Percentiles rank a stretch among this genome's conserved stretches.
phyloP scores from a whole-genome alignment of 257 asterid genomes.

The Solanum corneliomulleri region DNA sequence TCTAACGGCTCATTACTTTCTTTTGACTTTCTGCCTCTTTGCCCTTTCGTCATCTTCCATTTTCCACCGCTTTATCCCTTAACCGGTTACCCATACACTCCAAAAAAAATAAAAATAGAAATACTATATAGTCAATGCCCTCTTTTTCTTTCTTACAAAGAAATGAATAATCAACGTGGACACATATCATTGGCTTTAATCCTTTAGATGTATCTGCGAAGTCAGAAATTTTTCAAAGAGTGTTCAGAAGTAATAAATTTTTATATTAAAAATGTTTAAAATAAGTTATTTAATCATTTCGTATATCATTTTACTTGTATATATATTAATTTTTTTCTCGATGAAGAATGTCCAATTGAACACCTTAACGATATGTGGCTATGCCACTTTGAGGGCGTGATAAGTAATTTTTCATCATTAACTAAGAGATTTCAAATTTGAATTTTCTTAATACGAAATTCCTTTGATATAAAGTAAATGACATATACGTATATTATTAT shows the following conservation, averaged over 20 bases:
- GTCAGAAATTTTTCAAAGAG: too few relatives aligned
- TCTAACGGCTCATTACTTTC: conserved; percentile 61
- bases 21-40: conserved; percentile 48
- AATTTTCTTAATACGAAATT: too few relatives aligned
- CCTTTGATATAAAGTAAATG: too few relatives aligned
- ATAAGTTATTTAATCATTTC: too few relatives aligned
- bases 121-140: conserved; percentile 24
- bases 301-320: too few relatives aligned
- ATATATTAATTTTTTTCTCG: too few relatives aligned
- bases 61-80: conserved; percentile 19
- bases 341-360: too few relatives aligned
- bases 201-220: not conserved
- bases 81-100: conserved; percentile 11
- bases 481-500: too few relatives aligned
- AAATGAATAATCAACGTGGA: conserved; percentile 16
- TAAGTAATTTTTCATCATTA: too few relatives aligned
- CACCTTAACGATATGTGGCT: too few relatives aligned
- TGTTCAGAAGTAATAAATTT: accelerated
- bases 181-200: conserved; percentile 2
- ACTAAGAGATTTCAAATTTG: too few relatives aligned
- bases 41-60: not conserved
- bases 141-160: not conserved
- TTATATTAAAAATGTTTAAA: accelerated
- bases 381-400: too few relatives aligned
- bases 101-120: not conserved